Conservation (phyloP, 2,329 filamentous ascomycete species). For the Sporothrix brasiliensis region DNA sequence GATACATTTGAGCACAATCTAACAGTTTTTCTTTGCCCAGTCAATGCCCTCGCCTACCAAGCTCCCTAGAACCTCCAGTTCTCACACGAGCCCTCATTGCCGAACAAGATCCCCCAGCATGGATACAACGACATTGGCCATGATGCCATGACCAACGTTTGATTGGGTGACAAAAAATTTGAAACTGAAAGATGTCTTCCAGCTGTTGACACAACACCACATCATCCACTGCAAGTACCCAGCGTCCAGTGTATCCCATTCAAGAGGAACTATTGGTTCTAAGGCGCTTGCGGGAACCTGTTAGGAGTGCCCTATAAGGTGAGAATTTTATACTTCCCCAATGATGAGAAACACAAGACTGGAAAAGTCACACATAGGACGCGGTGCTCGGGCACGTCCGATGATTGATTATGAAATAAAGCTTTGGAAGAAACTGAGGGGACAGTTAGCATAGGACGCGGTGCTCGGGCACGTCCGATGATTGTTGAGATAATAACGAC, state of each 20-base stretch:
- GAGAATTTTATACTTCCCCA: not conserved
- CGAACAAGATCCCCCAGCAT: not conserved
- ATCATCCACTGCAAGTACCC: not conserved
- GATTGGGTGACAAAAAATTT: slow-evolving; percentile 3
- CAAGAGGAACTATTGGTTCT: not conserved
- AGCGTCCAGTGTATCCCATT: not conserved
- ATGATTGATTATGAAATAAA: too few species aligned
- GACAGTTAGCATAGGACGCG: too few species aligned
- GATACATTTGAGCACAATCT: not conserved
- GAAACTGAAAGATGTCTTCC: slow-evolving; percentile 14
- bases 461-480: too few species aligned
- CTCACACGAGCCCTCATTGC: not conserved
- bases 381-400: too few species aligned
- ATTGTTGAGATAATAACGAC: too few species aligned
- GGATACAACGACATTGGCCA: not conserved
- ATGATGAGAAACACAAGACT: too few species aligned
- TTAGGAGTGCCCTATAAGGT: not conserved
- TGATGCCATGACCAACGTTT: not conserved
- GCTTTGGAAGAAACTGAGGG: too few species aligned
- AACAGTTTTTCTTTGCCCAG: not conserved
- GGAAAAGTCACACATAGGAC: too few species aligned
- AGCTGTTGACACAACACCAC: not conserved
- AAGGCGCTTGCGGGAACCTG: not conserved
- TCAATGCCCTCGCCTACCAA: not conserved
- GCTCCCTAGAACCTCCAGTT: not conserved